A percentile compares a stretch with the other conserved stretches of the same genome.
phyloP scores from a whole-genome alignment of 2,329 filamentous ascomycete species.

The Colletotrichum noveboracense region DNA sequence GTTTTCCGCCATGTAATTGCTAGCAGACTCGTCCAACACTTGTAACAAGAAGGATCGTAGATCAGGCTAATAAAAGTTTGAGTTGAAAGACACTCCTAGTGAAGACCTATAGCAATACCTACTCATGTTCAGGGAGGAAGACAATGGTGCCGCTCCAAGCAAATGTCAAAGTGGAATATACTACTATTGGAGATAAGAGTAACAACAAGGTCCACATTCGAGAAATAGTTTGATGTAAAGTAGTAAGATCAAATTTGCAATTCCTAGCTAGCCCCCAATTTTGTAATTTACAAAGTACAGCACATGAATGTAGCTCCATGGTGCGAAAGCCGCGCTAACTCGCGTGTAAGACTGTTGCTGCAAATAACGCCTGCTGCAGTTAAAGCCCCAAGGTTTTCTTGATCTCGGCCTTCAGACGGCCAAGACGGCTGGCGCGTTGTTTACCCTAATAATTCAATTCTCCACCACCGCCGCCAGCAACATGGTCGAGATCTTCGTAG shows the following conservation, averaged over 20 bases:
- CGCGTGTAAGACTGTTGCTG: background rate
- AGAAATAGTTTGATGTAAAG: background rate
- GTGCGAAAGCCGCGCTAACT: background rate
- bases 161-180: background rate
- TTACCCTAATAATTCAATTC: constrained; percentile 83
- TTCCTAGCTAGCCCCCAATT: constrained; percentile 6
- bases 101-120: background rate
- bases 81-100: background rate
- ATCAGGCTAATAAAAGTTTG: background rate
- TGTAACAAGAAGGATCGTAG: background rate
- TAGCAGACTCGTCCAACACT: background rate
- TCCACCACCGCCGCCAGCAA: constrained; percentile 73
- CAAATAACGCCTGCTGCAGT: background rate
- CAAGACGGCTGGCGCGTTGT: background rate
- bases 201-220: background rate
- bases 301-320: background rate
- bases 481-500: constrained; percentile 96
- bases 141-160: background rate
- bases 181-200: background rate
- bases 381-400: background rate
- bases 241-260: background rate
- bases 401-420: background rate
- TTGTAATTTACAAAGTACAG: constrained; percentile 19
- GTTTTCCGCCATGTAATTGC: background rate
- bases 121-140: background rate